Percentiles rank a stretch among this genome's conserved stretches.
phyloP scores from a whole-genome alignment of 352 stramenopile genomes.

The Pythium utonaiense region DNA sequence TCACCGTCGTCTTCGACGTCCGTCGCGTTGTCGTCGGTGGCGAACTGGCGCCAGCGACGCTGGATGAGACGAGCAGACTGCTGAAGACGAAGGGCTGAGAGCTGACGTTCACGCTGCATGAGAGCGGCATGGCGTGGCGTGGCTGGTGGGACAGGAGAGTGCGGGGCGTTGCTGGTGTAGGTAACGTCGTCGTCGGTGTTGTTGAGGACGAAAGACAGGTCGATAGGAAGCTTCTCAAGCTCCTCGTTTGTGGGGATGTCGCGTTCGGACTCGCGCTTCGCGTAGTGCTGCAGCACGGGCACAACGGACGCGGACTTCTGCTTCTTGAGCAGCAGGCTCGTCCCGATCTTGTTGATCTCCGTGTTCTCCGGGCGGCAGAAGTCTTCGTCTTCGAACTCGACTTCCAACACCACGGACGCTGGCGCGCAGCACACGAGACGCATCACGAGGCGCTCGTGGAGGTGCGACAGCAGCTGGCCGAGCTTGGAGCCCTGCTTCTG shows the following conservation, averaged over 20 bases:
- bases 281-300: conserved; percentile 5
- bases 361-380: conserved; percentile 22
- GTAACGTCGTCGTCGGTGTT: conserved; percentile 16
- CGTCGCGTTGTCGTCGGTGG: neutral
- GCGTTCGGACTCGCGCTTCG: conserved; percentile 2
- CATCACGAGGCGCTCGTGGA: conserved; percentile 28
- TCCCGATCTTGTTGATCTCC: conserved; percentile 20
- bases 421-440: conserved; percentile 25
- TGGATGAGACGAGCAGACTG: conserved; percentile 24
- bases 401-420: conserved; percentile 24
- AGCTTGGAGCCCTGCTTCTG: conserved; percentile 19
- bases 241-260: conserved; percentile 34
- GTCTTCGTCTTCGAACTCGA: conserved; percentile 28
- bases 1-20: conserved; percentile 14
- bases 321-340: conserved; percentile 16
- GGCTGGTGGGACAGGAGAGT: conserved; percentile 2
- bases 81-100: conserved; percentile 18
- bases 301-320: conserved; percentile 27
- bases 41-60: conserved; percentile 21
- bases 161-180: neutral
- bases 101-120: conserved; percentile 11
- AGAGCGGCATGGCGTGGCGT: conserved; percentile 10
- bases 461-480: conserved; percentile 19
- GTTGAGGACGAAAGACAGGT: conserved; percentile 28
- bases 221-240: conserved; percentile 25